Percentiles rank a stretch among this genome's conserved stretches.
These are phyloP conservation scores for Schizonepeta tenuifolia DNA, from an alignment of 257 asterid species.

Conservation along the genomic window DNA sequence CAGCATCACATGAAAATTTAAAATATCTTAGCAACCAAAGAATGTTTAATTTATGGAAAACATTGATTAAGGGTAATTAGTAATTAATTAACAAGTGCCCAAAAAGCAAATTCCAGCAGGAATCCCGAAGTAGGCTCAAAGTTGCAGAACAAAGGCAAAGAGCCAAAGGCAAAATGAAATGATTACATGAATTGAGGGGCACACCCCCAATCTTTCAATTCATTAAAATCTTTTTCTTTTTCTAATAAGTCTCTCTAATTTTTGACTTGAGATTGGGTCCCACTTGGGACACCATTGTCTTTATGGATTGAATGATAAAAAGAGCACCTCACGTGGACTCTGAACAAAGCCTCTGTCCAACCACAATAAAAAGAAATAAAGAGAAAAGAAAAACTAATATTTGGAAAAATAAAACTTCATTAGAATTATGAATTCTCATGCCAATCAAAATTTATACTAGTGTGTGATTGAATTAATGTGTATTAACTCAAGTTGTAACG, in stretches of 20 bases:
- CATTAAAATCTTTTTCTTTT: conserved; percentile 33
- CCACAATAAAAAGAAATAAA: conserved; percentile 46
- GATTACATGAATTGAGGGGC: conserved; percentile 49
- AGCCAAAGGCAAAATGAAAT: conserved; percentile 61
- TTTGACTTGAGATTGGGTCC: conserved; percentile 79
- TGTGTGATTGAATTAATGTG: not conserved
- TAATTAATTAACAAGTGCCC: conserved; percentile 33
- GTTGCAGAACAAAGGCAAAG: conserved; percentile 47
- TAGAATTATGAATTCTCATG: not conserved
- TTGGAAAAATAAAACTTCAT: not conserved
- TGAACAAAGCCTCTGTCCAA: conserved; percentile 88
- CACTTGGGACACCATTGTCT: conserved; percentile 79
- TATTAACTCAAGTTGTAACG: not conserved
- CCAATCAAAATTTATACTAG: not conserved
- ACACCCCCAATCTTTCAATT: conserved; percentile 20
- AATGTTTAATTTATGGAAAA: conserved; percentile 22
- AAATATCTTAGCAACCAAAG: conserved; percentile 5
- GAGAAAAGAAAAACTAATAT: conserved; percentile 8
- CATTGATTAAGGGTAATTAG: conserved; percentile 29
- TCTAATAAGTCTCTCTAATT: conserved; percentile 35
- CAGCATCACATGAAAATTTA: not conserved
- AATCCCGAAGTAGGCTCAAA: conserved; percentile 55
- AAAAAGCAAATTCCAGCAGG: conserved; percentile 50
- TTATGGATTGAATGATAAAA: conserved; percentile 94
- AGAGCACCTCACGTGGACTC: conserved; percentile 99